Percentiles rank a stretch among this genome's conserved stretches.
Evolutionary conservation across 495 filamentous ascomycete species (phyloP).

Genomic region (Podospora tetraspora): DNA sequence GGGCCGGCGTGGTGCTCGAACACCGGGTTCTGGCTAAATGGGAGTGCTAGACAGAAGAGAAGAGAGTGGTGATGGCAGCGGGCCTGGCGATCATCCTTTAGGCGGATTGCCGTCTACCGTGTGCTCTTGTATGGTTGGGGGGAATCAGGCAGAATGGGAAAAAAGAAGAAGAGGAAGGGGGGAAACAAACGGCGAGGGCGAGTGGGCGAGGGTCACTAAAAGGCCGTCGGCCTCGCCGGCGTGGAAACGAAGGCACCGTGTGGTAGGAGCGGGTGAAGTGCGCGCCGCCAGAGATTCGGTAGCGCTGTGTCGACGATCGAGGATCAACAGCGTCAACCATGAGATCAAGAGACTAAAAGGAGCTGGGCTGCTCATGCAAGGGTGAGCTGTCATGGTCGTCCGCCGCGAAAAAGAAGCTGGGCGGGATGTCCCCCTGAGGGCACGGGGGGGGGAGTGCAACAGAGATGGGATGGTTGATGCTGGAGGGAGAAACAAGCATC

Average conservation of each 20-base stretch:
- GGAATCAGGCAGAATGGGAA: slow-evolving; percentile 25
- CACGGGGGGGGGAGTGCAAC: background rate
- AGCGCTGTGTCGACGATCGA: slow-evolving; percentile 9
- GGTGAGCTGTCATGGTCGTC: background rate
- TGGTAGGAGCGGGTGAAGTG: slow-evolving; percentile 1
- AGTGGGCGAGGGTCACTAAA: slow-evolving; percentile 11
- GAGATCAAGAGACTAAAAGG: background rate
- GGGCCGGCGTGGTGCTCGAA: background rate
- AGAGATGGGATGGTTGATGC: background rate
- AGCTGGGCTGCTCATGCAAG: background rate
- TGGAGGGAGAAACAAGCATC: background rate
- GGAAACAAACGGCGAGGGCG: slow-evolving; percentile 8
- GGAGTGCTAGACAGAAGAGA: slow-evolving; percentile 16
- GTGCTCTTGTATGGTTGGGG: background rate
- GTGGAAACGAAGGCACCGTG: background rate
- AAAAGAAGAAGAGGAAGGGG: slow-evolving; percentile 14
- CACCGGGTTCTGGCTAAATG: slow-evolving; percentile 16
- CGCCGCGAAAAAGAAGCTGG: background rate
- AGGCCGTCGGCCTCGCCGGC: slow-evolving; percentile 7
- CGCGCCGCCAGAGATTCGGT: background rate
- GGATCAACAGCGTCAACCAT: background rate
- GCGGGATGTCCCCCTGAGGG: background rate
- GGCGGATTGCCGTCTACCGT: slow-evolving; percentile 1
- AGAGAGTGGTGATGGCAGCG: slow-evolving; percentile 15
- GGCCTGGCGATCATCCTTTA: slow-evolving; percentile 29